phyloP scores from a whole-genome alignment of 495 filamentous ascomycete species.

The Penicillium crystallinum region DNA sequence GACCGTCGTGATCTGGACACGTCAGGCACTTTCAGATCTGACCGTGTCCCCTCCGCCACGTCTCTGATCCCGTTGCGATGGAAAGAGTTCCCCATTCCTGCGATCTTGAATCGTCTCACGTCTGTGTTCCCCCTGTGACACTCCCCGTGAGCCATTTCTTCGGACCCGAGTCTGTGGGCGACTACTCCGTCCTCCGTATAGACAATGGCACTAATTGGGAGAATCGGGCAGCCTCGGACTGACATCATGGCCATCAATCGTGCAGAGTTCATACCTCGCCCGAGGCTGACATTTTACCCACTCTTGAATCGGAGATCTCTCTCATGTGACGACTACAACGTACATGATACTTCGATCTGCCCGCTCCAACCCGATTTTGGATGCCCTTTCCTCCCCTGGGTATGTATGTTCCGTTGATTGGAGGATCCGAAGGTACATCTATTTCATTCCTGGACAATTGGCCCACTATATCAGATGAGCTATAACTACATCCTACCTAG shows the following conservation, averaged over 20 bases:
- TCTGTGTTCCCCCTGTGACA: no score
- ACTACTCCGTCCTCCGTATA: no score
- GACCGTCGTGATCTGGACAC: slow-evolving; percentile 1
- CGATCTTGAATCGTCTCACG: slow-evolving; percentile 1
- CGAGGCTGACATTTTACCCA: slow-evolving; percentile 5
- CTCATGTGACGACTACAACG: slow-evolving; percentile 8
- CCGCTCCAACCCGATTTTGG: no score
- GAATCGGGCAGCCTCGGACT: not conserved
- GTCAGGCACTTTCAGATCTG: slow-evolving; percentile 8
- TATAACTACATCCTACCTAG: no score
- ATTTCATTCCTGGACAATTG: no score
- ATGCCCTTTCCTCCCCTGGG: no score
- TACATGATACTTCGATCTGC: not conserved
- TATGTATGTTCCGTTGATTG: no score
- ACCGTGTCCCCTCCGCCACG: slow-evolving; percentile 5
- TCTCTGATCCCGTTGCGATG: slow-evolving; percentile 3
- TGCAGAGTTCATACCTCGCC: not conserved
- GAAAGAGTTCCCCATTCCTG: not conserved
- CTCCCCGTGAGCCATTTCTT: not conserved
- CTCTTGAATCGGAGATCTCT: slow-evolving; percentile 9
- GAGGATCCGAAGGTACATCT: not conserved
- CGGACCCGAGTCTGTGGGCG: not conserved
- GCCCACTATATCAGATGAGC: not conserved
- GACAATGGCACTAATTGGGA: no score
- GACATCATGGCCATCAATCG: not conserved